phyloP scores from a whole-genome alignment of 257 asterid genomes.

The Nicotiana tomentosiformis region DNA sequence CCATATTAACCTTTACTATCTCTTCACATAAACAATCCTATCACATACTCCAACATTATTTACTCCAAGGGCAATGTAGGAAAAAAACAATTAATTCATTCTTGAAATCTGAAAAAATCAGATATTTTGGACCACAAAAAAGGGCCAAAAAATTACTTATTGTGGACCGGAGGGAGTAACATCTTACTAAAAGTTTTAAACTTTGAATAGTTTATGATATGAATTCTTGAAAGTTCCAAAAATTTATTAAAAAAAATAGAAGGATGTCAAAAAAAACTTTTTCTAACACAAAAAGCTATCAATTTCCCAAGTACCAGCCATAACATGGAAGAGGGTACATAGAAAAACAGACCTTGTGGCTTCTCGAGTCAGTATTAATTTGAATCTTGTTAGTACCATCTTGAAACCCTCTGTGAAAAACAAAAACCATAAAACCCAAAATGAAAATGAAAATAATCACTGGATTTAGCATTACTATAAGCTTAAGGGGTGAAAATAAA shows the following conservation, averaged over 20 bases:
- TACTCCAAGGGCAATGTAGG: too few relatives aligned
- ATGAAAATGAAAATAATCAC: background rate
- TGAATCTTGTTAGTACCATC: slow-evolving; percentile 66
- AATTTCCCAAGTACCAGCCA: background rate
- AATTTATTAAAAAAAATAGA: background rate
- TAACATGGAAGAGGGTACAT: background rate
- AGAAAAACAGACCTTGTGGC: slow-evolving; percentile 55
- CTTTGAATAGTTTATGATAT: background rate
- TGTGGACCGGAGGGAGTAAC: too few relatives aligned
- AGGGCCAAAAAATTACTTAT: too few relatives aligned
- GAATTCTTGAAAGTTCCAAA: background rate
- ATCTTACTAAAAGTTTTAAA: background rate
- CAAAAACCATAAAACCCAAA: background rate
- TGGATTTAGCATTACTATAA: background rate
- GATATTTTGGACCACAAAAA: too few relatives aligned
- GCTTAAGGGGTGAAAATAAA: background rate
- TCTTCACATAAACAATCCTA: too few relatives aligned
- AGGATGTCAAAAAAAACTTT: background rate
- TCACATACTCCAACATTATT: too few relatives aligned
- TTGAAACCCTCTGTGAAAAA: slow-evolving; percentile 60
- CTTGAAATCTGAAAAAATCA: too few relatives aligned
- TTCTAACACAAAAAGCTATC: background rate
- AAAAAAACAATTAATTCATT: too few relatives aligned
- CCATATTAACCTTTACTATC: too few relatives aligned
- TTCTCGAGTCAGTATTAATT: slow-evolving; percentile 74